Base-by-base conservation (phyloP, 306 rosid species). In the Sophora flavescens region DNA sequence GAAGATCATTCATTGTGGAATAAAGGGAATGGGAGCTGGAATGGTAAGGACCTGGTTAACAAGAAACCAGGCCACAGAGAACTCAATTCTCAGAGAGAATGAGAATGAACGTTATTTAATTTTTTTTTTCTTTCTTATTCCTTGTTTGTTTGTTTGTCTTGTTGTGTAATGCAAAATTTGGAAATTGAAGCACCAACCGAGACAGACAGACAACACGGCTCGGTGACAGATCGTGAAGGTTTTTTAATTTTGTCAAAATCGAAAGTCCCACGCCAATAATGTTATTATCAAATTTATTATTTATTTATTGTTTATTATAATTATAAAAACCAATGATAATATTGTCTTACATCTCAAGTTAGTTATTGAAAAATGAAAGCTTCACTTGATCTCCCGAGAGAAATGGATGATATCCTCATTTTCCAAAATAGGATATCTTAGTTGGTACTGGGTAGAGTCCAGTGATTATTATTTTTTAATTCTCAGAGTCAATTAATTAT, bases 1-100 rank as follows among this genome's bases (percentile, higher is more conserved):
- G 87, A 78, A 93, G 98, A 82, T 93, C 98, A 86, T 93, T 93
- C 98, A 93, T 93, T 65, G 85, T 89, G 54, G 80, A 78, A 71
- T 68, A 58, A 80, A 83, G 82, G 30, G 53, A 74, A 76, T 38
- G 65, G 66, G 69, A 30, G 38, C 6, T 15, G 16, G 63, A 63
- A 75, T 72, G 85, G 63, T 10, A n/a, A 53, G 28, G 88, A 81
- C 88, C 91, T 84, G 89, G 87, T 79, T 74, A 76, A 61, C 50
- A 73, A 82, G 56, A 76, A 86, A 85, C 87, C 92, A 82, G 93
- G 88, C 72, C 87, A 75, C 12, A 1, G 68, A 1, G 68, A 84
- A 66, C 38, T 75, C 62, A 76, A 59, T 59, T 69, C 78, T 63
- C 76, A 47, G 45, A 78, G 16, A 42, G 45, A n/a, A 18, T 11